Percentiles rank a stretch among this genome's conserved stretches.
These are phyloP conservation scores for Microbotryum lychnidis-dioicae DNA, from an alignment of 1,284 basidiomycete genomes.

Conservation along the genomic window DNA sequence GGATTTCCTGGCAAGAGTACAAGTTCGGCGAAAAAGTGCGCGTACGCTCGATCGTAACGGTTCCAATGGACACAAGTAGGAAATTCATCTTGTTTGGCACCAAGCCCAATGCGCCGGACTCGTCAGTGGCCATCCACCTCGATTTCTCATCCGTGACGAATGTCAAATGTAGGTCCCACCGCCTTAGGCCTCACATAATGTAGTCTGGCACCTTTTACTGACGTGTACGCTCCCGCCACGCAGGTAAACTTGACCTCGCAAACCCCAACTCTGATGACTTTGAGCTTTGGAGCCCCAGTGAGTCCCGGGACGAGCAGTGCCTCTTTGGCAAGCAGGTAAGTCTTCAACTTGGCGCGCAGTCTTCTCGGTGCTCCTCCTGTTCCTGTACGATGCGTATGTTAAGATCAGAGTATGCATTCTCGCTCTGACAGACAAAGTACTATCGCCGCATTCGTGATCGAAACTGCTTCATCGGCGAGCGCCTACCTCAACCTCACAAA, in stretches of 20 bases:
- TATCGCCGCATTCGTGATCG: conserved; percentile 71
- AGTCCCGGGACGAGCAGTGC: conserved; percentile 65
- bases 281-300: conserved; percentile 86
- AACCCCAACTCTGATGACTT: conserved; percentile 80
- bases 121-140: conserved; percentile 67
- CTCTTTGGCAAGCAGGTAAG: conserved; percentile 75
- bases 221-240: background rate
- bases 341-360: background rate
- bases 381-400: background rate
- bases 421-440: conserved; percentile 59
- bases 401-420: background rate
- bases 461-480: conserved; percentile 72
- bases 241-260: conserved; percentile 60
- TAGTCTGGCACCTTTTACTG: conserved; percentile 21
- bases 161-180: conserved; percentile 56
- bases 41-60: conserved; percentile 72
- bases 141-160: conserved; percentile 76
- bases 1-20: conserved; percentile 78
- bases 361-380: too few relatives aligned
- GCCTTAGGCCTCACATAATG: conserved; percentile 2
- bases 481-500: conserved; percentile 49
- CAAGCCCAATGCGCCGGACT: conserved; percentile 47
- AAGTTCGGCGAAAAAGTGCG: conserved; percentile 71
- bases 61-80: conserved; percentile 81
- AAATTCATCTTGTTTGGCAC: conserved; percentile 80